phyloP scores from a whole-genome alignment of 1,139 yeast species.

The Kodamaea sp. region DNA sequence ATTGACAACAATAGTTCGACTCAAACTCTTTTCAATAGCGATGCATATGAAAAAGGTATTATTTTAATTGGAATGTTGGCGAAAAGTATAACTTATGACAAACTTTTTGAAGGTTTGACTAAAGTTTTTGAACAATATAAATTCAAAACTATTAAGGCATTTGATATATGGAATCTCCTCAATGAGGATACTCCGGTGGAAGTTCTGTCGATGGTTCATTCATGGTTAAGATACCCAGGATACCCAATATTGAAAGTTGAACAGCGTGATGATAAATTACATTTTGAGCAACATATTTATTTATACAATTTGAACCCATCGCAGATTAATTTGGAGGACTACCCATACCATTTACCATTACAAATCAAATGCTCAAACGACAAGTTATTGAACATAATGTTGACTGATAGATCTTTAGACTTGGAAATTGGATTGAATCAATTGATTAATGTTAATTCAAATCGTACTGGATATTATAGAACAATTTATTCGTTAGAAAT shows the following conservation, averaged over 20 bases:
- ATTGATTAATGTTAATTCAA: conserved; percentile 37
- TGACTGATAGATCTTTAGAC: conserved; percentile 46
- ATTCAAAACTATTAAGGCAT: conserved; percentile 44
- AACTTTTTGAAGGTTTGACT: conserved; percentile 36
- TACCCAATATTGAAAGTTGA: conserved; percentile 50
- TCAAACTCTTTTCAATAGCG: conserved; percentile 43
- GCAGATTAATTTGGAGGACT: conserved; percentile 37
- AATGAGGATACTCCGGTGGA: conserved; percentile 30
- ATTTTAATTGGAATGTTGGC: conserved; percentile 55
- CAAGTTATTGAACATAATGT: conserved; percentile 34
- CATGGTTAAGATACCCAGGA: conserved; percentile 61
- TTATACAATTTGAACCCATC: conserved; percentile 24
- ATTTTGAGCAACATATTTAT: conserved; percentile 53
- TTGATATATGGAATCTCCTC: conserved; percentile 53
- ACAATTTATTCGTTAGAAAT: conserved; percentile 22
- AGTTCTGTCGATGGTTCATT: conserved; percentile 41
- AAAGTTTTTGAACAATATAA: conserved; percentile 37
- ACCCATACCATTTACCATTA: conserved; percentile 53
- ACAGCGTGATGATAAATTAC: conserved; percentile 18
- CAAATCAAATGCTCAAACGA: conserved; percentile 34
- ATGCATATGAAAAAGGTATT: conserved; percentile 65
- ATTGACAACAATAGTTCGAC: conserved; percentile 42
- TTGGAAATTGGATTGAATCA: conserved; percentile 27
- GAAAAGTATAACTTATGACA: conserved; percentile 32
- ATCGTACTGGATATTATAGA: conserved; percentile 46